These are phyloP conservation scores for Globisporangium nodosum DNA, from an alignment of 352 stramenopile species.

Conservation along the genomic window DNA sequence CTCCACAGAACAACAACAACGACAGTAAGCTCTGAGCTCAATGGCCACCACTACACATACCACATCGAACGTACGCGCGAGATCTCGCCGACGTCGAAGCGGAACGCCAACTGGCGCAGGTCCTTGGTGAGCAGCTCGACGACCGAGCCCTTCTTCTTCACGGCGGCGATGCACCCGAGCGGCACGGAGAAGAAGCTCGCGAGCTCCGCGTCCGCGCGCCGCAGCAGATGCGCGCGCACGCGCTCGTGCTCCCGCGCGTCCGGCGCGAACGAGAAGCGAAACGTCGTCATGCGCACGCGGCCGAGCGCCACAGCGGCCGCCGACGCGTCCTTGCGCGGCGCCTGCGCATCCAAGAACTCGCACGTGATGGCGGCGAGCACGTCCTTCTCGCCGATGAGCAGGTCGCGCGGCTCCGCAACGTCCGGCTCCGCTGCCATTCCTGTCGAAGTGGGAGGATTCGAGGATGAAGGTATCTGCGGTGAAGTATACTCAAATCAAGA, in stretches of 20 bases:
- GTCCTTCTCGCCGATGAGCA: conserved; percentile 71
- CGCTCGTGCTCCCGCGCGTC: conserved; percentile 54
- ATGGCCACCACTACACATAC: background rate
- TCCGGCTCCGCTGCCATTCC: conserved; percentile 12
- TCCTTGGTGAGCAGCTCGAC: conserved; percentile 80
- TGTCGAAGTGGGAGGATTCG: too few relatives aligned
- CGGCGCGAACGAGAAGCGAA: conserved; percentile 77
- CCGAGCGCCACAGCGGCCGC: conserved; percentile 58
- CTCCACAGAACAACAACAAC: background rate
- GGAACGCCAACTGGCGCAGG: conserved; percentile 67
- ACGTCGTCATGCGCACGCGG: conserved; percentile 79
- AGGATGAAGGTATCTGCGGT: too few relatives aligned
- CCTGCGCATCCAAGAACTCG: conserved; percentile 67
- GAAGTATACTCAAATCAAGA: too few relatives aligned
- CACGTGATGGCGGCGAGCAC: conserved; percentile 68
- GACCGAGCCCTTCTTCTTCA: conserved; percentile 77
- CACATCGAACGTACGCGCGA: conserved; percentile 28
- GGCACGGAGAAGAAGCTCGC: conserved; percentile 73
- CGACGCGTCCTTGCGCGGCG: conserved; percentile 50
- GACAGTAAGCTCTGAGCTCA: background rate
- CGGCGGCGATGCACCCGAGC: conserved; percentile 62
- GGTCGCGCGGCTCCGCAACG: too few relatives aligned
- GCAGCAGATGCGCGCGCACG: conserved; percentile 42
- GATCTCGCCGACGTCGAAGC: conserved; percentile 71
- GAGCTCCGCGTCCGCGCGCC: conserved; percentile 58